Evolutionary conservation across 352 stramenopile genomes (phyloP).

Genomic region (Pythium graminicola): DNA sequence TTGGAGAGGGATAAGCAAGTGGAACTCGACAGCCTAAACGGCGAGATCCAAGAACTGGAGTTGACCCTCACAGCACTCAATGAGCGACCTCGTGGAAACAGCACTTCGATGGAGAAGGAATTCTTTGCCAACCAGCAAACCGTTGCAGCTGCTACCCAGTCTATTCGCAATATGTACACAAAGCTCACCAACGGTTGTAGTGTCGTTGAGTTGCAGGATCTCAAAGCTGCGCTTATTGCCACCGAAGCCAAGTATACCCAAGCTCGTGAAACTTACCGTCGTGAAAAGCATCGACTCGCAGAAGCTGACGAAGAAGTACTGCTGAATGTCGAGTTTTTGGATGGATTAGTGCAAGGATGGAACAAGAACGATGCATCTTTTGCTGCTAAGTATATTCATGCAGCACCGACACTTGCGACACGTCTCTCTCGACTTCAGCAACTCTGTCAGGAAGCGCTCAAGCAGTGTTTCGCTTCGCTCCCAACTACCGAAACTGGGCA

Average conservation of each 20-base stretch:
- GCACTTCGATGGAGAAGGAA: constrained; percentile 28
- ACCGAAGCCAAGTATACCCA: constrained; percentile 40
- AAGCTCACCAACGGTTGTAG: constrained; percentile 50
- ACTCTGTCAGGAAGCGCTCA: constrained; percentile 30
- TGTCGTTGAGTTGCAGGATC: constrained; percentile 52
- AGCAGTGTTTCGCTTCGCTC: neutral
- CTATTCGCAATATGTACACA: constrained; percentile 43
- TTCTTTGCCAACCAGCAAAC: constrained; percentile 42
- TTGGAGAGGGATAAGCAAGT: constrained; percentile 13
- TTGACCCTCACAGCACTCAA: neutral
- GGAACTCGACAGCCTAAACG: constrained; percentile 11
- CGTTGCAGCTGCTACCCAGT: constrained; percentile 33
- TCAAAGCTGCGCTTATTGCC: constrained; percentile 36
- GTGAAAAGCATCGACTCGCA: constrained; percentile 14
- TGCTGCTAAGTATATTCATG: constrained; percentile 36
- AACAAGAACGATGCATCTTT: neutral
- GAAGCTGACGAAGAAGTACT: constrained; percentile 47
- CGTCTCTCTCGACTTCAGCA: constrained; percentile 39
- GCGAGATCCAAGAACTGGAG: constrained; percentile 24
- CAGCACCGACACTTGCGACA: constrained; percentile 41
- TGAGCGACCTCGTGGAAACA: neutral
- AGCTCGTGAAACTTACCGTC: constrained; percentile 25
- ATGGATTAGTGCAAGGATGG: constrained; percentile 30
- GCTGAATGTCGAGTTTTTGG: constrained; percentile 56
- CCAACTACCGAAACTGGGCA: too few species aligned